Evolutionary conservation across 2,329 filamentous ascomycete species (phyloP), one percentile per base, ranked within the genome.

Genomic region (Penicillium olsonii): DNA sequence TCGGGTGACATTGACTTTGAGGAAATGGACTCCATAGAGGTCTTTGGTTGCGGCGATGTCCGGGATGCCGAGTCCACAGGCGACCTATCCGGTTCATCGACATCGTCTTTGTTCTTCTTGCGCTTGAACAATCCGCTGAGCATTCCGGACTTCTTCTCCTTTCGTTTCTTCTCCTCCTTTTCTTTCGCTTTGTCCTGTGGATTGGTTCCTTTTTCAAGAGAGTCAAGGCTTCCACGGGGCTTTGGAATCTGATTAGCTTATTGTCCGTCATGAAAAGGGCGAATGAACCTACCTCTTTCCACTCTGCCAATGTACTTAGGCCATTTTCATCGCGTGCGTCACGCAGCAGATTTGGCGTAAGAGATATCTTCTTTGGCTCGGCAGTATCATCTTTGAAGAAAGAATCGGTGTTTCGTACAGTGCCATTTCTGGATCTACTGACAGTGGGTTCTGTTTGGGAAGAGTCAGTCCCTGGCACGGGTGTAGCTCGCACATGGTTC

Each of bases 301-400:
- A 54, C 14, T 75, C 72, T 35, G 61, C 50, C 20, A 63, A 49
- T n/a, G 45, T 44, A 14, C 11, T 42, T 15, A 27, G 40, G n/a
- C 48, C 56, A 39, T 50, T 42, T 17, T 49, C 60, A 39, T 50
- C 61, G 52, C 56, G 70, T 10, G 76, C 92, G 59, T 97, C 92
- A 35, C 92, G 85, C 34, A 97, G 76, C 45, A 99, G 75, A 60
- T 95, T 95, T 1, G 94, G 94, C 3, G 94, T 99, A 37, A 99
- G 81, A 0, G 92, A 95, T 59, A 99, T 97, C 75, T 97, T 97
- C 71, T 95, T 91, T 2, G 94, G 96, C 71, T 97, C 94, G 31
- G 90, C 87, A 26, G 84, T 90, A 65, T 99, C 92, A 65, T 97
- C 94, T 70, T 91, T 95, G 78, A 96, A 96, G 78, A 97, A 96